phyloP scores from a whole-genome alignment of 2,329 filamentous ascomycete species.

The Fusarium clavum region DNA sequence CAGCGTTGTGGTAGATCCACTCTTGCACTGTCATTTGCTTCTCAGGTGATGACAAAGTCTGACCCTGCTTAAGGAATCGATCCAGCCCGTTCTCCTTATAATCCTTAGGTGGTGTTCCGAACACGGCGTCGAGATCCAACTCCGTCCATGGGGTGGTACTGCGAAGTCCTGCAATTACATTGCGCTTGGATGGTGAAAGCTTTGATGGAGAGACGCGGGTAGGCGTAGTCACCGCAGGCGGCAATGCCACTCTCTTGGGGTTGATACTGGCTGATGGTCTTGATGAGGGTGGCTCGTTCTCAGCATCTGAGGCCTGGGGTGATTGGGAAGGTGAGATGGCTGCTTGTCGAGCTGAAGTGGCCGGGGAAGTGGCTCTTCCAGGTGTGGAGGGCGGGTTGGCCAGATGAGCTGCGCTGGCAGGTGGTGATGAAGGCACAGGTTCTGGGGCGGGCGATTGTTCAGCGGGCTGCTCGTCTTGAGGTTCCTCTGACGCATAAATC shows the following conservation, averaged over 20 bases:
- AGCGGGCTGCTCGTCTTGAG: slow-evolving; percentile 22
- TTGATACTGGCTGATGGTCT: slow-evolving; percentile 62
- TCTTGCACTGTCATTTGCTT: slow-evolving; percentile 93
- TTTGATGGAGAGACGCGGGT: slow-evolving; percentile 70
- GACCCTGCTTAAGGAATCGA: slow-evolving; percentile 65
- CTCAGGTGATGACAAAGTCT: slow-evolving; percentile 77
- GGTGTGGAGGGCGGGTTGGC: slow-evolving; percentile 58
- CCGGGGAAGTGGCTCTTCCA: slow-evolving; percentile 56
- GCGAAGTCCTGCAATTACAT: slow-evolving; percentile 66
- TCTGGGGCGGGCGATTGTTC: slow-evolving; percentile 25
- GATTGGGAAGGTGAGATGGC: slow-evolving; percentile 73
- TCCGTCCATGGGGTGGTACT: slow-evolving; percentile 75
- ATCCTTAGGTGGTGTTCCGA: slow-evolving; percentile 60
- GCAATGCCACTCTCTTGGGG: slow-evolving; percentile 61
- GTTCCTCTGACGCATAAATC: slow-evolving; percentile 24
- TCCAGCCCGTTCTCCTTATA: slow-evolving; percentile 65
- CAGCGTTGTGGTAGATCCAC: slow-evolving; percentile 88
- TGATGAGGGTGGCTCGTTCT: slow-evolving; percentile 81
- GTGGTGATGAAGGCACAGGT: slow-evolving; percentile 36
- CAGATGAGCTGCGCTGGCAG: slow-evolving; percentile 29
- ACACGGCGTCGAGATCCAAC: slow-evolving; percentile 79
- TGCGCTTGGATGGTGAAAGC: slow-evolving; percentile 72
- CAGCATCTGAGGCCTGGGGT: slow-evolving; percentile 81
- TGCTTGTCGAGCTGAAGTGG: slow-evolving; percentile 63
- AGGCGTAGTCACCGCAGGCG: slow-evolving; percentile 60